phyloP scores from a whole-genome alignment of 2,329 filamentous ascomycete species.

The Alternaria solani region DNA sequence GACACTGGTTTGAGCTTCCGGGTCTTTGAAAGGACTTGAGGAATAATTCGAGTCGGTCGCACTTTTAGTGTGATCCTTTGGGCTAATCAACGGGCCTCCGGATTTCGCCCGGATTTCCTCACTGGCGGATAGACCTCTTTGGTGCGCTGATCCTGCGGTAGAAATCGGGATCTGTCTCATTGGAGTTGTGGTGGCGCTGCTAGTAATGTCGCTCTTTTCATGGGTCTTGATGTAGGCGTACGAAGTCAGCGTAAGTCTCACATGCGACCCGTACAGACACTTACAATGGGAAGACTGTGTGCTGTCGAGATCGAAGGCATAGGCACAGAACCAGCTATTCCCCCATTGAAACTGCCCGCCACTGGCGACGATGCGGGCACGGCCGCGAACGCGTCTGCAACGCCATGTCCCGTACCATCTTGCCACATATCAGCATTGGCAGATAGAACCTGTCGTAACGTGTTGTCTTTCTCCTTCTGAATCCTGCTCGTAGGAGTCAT shows the following conservation, averaged over 20 bases:
- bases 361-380: neutral
- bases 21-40: neutral
- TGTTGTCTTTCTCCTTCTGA: conserved; percentile 15
- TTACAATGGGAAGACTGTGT: too few relatives aligned
- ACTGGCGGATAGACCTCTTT: neutral
- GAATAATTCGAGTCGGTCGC: neutral
- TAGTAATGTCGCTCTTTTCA: neutral
- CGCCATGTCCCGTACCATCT: conserved; percentile 22
- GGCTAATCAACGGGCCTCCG: neutral
- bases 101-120: neutral
- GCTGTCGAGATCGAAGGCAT: neutral
- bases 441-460: conserved; percentile 24
- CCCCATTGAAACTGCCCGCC: neutral
- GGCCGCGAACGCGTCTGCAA: conserved; percentile 25
- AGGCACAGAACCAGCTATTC: neutral
- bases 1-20: neutral
- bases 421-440: conserved; percentile 30
- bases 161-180: neutral
- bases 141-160: neutral
- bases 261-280: too few relatives aligned
- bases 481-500: neutral
- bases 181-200: neutral
- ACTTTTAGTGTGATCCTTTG: neutral
- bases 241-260: too few relatives aligned
- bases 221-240: too few relatives aligned